These are phyloP conservation scores for Xerocomellus intermedius DNA, from an alignment of 768 basidiomycete genomes.

Conservation along the genomic window DNA sequence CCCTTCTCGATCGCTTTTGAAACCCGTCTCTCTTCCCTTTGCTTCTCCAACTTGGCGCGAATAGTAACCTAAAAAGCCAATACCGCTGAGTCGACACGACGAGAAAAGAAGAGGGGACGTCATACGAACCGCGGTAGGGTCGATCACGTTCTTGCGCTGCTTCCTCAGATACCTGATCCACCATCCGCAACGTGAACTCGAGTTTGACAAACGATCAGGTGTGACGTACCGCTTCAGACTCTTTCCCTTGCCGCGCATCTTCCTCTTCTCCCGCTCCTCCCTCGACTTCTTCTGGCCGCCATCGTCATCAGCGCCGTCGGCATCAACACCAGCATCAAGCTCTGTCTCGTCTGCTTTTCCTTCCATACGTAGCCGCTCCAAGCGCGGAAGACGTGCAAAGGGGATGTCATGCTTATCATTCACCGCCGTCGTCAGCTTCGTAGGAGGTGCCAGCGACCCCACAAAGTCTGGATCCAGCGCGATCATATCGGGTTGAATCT, in stretches of 20 bases:
- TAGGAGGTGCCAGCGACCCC: slow-evolving; percentile 62
- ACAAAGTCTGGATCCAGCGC: slow-evolving; percentile 76
- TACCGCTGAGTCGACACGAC: not conserved
- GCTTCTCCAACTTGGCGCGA: slow-evolving; percentile 63
- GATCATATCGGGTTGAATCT: slow-evolving; percentile 94
- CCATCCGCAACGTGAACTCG: not conserved
- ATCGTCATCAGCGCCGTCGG: slow-evolving; percentile 39
- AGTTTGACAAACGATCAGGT: not conserved
- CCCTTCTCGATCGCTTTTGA: slow-evolving; percentile 37
- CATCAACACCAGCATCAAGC: slow-evolving; percentile 33
- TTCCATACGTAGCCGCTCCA: slow-evolving; percentile 57
- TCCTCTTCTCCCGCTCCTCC: slow-evolving; percentile 56
- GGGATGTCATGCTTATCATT: slow-evolving; percentile 50
- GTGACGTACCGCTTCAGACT: slow-evolving; percentile 66
- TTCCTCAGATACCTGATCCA: slow-evolving; percentile 66
- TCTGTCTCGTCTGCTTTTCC: slow-evolving; percentile 76
- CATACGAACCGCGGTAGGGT: slow-evolving; percentile 64
- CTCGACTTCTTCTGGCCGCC: slow-evolving; percentile 25
- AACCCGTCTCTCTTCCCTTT: slow-evolving; percentile 44
- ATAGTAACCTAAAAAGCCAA: slow-evolving; percentile 47
- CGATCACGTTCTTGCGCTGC: slow-evolving; percentile 93
- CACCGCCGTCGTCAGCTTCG: slow-evolving; percentile 54
- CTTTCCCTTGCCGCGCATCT: slow-evolving; percentile 87
- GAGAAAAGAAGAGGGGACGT: not conserved
- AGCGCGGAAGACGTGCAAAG: slow-evolving; percentile 71